Base-by-base conservation (phyloP, 1,284 basidiomycete genomes). In the Puccinia novopanici region DNA sequence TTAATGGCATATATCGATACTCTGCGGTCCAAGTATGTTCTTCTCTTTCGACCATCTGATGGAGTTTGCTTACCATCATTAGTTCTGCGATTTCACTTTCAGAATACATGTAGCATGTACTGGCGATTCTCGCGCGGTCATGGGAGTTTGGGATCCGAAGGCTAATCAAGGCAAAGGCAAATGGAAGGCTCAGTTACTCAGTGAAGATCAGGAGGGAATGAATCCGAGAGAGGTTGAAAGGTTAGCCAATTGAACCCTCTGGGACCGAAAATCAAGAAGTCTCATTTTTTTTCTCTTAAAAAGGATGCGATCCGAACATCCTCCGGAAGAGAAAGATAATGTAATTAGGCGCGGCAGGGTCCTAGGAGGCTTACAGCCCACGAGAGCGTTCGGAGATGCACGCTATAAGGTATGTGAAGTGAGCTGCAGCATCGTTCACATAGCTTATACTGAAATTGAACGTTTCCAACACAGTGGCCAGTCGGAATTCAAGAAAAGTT, bases 81-180 rank as follows among this genome's bases (percentile, higher is more conserved):
- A 76, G 40, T 27, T 85, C 3, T 52, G 27, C 12, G 27, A n/a
- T 52, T 59, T 50, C 42, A 17, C 40, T 57, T 80, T 65, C 45
- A 80, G 79, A 3, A 86, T 98, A 52, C 95, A 95, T 84, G 90
- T 98, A 54, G 96, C 97, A 1, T 92, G 92, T 83, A 92, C 95
- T 8, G 97, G 97, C 1, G 97, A 99, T 85, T 93, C 93, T 84
- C 90, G 97, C 63, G 97, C 97, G 13, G 93, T 99, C 2, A 95
- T 96, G 17, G 97, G 97, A 40, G 90, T 94, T 81, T 96, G 93
- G 92, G 86, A 83, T 0, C 61, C 75, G 9, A 76, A 65, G 15
- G 75, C 75, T 22, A 76, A 76, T 76, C n/a, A 65, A n/a, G 75
- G 75, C 19, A 83, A 85, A 48, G 89, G 89, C 19, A 87, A 87